phyloP scores from a whole-genome alignment of 208 protist species.

The Wallacemonas rigidus region DNA sequence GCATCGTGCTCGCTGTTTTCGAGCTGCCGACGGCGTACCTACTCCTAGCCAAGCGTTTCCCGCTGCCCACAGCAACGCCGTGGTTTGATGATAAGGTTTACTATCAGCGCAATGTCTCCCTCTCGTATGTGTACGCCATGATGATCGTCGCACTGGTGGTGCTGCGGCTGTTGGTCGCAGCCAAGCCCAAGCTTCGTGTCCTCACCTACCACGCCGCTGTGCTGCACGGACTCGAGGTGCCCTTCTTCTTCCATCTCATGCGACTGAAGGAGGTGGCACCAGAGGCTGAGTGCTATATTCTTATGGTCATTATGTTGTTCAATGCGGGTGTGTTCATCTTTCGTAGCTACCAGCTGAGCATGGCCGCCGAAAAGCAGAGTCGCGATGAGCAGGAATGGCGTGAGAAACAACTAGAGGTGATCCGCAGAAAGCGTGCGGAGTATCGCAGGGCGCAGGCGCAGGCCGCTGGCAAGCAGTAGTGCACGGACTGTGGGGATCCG shows the following conservation, averaged over 20 bases:
- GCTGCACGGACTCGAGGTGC: slow-evolving; percentile 38
- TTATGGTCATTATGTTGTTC: slow-evolving; percentile 30
- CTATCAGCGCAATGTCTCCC: slow-evolving; percentile 28
- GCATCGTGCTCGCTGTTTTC: slow-evolving; percentile 29
- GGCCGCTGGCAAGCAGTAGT: slow-evolving; percentile 28
- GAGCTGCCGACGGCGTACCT: slow-evolving; percentile 46
- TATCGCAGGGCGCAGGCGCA: slow-evolving; percentile 26
- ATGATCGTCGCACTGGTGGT: slow-evolving; percentile 40
- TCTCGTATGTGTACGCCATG: slow-evolving; percentile 40
- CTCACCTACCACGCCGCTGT: slow-evolving; percentile 44
- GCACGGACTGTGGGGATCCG: neutral
- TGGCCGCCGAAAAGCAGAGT: slow-evolving; percentile 7
- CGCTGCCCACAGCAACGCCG: slow-evolving; percentile 29
- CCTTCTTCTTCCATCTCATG: slow-evolving; percentile 31
- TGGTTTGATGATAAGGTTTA: slow-evolving; percentile 51
- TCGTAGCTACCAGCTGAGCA: slow-evolving; percentile 22
- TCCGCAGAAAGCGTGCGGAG: slow-evolving; percentile 37
- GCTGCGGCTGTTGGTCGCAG: slow-evolving; percentile 31
- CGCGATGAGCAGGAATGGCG: slow-evolving; percentile 24
- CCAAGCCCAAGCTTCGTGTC: slow-evolving; percentile 39
- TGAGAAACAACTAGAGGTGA: slow-evolving; percentile 31
- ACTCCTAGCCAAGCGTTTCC: slow-evolving; percentile 25
- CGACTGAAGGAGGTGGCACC: slow-evolving; percentile 25
- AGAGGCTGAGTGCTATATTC: slow-evolving; percentile 18
- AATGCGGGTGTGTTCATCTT: slow-evolving; percentile 33